These are phyloP conservation scores for Hypocrella siamensis DNA, from an alignment of 2,329 filamentous ascomycete genomes.

Conservation along the genomic window DNA sequence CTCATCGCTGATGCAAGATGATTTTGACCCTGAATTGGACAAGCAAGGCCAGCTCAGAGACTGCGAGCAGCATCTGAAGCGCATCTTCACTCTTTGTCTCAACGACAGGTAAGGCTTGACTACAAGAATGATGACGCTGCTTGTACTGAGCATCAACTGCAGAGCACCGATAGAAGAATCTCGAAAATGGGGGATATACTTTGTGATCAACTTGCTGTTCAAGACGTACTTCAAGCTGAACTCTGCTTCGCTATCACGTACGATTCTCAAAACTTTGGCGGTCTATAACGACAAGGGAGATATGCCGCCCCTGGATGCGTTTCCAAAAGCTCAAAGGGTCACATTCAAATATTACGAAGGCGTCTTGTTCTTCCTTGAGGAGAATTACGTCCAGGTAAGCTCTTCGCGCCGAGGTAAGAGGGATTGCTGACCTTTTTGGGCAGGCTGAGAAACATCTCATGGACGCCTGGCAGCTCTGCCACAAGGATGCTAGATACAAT, in stretches of 20 bases:
- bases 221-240: constrained; percentile 98
- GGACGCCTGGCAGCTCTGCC: constrained; percentile 69
- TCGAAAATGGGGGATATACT: constrained; percentile 96
- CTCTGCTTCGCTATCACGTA: constrained; percentile 76
- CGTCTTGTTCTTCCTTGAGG: constrained; percentile 84
- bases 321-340: constrained; percentile 80
- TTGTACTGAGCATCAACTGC: constrained; percentile 3
- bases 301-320: constrained; percentile 63
- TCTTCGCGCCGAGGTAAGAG: background rate
- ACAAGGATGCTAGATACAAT: constrained; percentile 56
- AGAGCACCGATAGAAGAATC: constrained; percentile 76
- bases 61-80: constrained; percentile 77
- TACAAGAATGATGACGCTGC: background rate
- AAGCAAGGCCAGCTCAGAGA: constrained; percentile 82
- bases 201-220: constrained; percentile 86
- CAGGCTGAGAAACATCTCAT: constrained; percentile 69
- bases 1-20: constrained; percentile 51
- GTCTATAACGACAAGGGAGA: constrained; percentile 57
- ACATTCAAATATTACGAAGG: constrained; percentile 96
- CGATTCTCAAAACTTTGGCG: constrained; percentile 69
- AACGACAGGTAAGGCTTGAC: constrained; percentile 55
- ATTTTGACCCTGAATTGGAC: constrained; percentile 60
- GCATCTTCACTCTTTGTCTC: constrained; percentile 80
- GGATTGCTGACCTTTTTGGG: background rate
- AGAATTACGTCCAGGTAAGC: constrained; percentile 67